Base-by-base conservation (phyloP, 2,329 filamentous ascomycete genomes). In the Beauveria rudraprayagi region DNA sequence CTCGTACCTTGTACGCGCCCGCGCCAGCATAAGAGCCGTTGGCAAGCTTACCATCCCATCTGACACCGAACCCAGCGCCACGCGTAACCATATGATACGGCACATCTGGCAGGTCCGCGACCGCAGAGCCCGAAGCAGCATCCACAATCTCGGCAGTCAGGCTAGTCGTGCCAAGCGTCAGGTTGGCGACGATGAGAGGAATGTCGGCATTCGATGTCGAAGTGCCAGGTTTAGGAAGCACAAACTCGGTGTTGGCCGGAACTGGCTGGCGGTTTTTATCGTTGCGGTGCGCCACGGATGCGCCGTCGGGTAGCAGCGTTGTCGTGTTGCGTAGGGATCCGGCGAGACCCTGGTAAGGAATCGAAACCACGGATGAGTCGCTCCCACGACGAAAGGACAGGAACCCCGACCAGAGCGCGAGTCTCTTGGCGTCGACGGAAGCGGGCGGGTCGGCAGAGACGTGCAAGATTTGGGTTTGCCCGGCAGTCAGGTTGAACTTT, bases 381-480 rank as follows among this genome's bases (percentile, higher is more conserved):
- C 69, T 72, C 40, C 71, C 70, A 41, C 71, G 73, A 54, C 71
- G 73, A 54, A 79, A 66, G 11, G 72, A 68, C 55, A 79, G 68
- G 67, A 74, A 78, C 16, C 77, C 77, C 24, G 73, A 74, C 67
- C 78, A 79, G 9, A 79, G 70, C 6, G 76, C 75, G 22, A 78
- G 63, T 8, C 68, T 68, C 1, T 62, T 64, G 3, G 63, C 63
- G 41, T 74, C 66, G 70, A 74, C 6, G 70, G 67, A 28, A 69
- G 69, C 63, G 80, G 77, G 72, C 81, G 67, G 64, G 78, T 72
- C 76, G 3, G 78, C 75, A 0, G 72, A 71, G 14, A 84, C 79
- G n/a, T 74, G 70, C 57, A 84, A 68, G 0, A 74, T 75, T 62
- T 77, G 74, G n/a, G 75, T 74, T 61, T 78, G 67, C 4, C 73